Base-by-base conservation (phyloP, 495 filamentous ascomycete genomes). In the Neurospora sp. region DNA sequence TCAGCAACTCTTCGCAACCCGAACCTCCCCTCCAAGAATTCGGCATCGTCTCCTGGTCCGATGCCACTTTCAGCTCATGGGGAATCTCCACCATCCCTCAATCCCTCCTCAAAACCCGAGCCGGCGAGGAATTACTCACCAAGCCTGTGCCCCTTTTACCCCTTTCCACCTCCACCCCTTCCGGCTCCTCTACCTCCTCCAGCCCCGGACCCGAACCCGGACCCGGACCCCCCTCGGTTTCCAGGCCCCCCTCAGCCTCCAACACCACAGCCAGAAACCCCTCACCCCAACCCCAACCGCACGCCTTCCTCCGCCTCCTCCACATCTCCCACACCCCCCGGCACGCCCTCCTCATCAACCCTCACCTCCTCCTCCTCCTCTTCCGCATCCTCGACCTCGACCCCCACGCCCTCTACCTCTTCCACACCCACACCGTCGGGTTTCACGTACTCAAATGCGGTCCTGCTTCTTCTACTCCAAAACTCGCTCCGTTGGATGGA, bases 211-310 rank as follows among this genome's bases (percentile, higher is more conserved):
- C 10, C 10, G 4, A 4, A 0, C 0, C 35, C 35, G 3, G 35
- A 0, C 5, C 39, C 10, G 5, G 0, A 11, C 46, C 18, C 0
- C 20, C 9, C 0, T 20, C 18, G 0, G 0, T n/a, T 0, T 46
- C 18, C n/a, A 46, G n/a, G 9, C 44, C n/a, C n/a, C 44, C 44
- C 1, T 48, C 44, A 48, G 0, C 1, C 0, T 27, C 48, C n/a
- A 59, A 20, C 18, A 23, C 10, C 10, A 54, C 46, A 35, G 31
- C 31, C 31, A n/a, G n/a, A n/a, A n/a, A n/a, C n/a, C 44, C 44
- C 1, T 48, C 44, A 48, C 0, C 14, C 48, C n/a, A 59, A 5
- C 23, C 27, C 2, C 5, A 62, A 5, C 23, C 27, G 0, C 5
- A 62, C 4, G 23, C 54, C 54, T 66, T 35, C 14, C 7, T 66